Evolutionary conservation across 75 land plant genomes (phyloP).

Genomic region (Sequoia sempervirens): DNA sequence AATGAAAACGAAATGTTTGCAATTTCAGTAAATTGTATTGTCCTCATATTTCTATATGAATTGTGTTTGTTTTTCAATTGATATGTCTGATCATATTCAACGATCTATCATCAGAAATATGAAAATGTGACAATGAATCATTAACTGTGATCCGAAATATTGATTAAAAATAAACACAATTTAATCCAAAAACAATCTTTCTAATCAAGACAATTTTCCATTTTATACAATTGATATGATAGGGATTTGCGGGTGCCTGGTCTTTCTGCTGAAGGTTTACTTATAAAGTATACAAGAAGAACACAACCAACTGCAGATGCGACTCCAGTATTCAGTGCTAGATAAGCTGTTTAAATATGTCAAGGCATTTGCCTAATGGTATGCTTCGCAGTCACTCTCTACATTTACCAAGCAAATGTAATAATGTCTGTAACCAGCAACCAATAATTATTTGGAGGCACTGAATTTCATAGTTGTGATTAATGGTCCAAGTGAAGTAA

Average conservation of each 20-base stretch:
- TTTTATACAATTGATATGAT: neutral
- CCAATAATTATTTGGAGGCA: neutral
- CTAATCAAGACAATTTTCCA: neutral
- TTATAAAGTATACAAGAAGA: slow-evolving; percentile 83
- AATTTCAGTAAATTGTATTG: neutral
- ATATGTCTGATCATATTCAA: too few species aligned
- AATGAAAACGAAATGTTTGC: neutral
- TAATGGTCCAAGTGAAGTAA: neutral
- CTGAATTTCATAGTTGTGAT: neutral
- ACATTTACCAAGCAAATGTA: neutral
- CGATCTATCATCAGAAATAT: too few species aligned
- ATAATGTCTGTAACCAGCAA: neutral
- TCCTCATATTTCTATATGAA: too few species aligned
- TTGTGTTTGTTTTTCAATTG: too few species aligned
- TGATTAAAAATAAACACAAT: too few species aligned
- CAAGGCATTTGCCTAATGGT: neutral
- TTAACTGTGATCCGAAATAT: too few species aligned
- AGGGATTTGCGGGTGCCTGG: slow-evolving; percentile 93
- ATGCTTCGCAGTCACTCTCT: neutral
- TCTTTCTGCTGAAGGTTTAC: slow-evolving; percentile 76
- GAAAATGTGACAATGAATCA: too few species aligned
- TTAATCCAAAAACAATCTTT: too few species aligned
- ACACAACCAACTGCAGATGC: slow-evolving; percentile 68
- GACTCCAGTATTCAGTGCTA: slow-evolving; percentile 72
- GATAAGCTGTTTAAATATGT: slow-evolving; percentile 29